These are phyloP conservation scores for Kalmusia sp. DNA, from an alignment of 2,329 filamentous ascomycete species.

Conservation along the genomic window DNA sequence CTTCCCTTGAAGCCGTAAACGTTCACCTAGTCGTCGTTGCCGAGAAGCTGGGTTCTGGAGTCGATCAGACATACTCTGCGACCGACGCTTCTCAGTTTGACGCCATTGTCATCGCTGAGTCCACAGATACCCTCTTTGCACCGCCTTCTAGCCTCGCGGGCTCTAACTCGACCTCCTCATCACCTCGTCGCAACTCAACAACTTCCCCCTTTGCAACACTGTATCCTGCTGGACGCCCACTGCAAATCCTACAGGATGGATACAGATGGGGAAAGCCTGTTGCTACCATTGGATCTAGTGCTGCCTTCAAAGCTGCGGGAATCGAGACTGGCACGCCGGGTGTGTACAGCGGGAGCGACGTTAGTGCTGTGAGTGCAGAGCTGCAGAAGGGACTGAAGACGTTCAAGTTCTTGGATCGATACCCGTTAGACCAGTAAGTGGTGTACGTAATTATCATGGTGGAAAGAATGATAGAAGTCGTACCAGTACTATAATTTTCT, in stretches of 20 bases:
- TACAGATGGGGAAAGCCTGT: conserved; percentile 76
- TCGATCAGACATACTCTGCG: conserved; percentile 70
- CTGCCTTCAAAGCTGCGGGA: conserved; percentile 52
- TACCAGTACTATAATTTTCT: too few relatives aligned
- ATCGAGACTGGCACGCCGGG: conserved; percentile 53
- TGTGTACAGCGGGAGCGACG: conserved; percentile 29
- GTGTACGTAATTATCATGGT: neutral
- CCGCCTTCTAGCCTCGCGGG: conserved; percentile 29
- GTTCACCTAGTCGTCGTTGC: conserved; percentile 67
- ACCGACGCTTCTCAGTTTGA: conserved; percentile 70
- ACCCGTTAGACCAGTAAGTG: conserved; percentile 60
- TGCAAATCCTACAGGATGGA: conserved; percentile 67
- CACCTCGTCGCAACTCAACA: conserved; percentile 25
- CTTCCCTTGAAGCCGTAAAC: conserved; percentile 57
- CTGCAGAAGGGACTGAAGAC: conserved; percentile 62
- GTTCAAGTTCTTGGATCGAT: conserved; percentile 72
- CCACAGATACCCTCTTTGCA: conserved; percentile 63
- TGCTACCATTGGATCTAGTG: conserved; percentile 61
- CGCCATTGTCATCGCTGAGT: conserved; percentile 66
- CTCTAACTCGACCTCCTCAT: conserved; percentile 34
- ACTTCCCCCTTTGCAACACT: conserved; percentile 55
- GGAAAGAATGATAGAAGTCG: too few relatives aligned
- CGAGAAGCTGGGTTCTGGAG: conserved; percentile 61
- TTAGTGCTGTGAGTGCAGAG: conserved; percentile 24
- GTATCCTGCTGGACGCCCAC: conserved; percentile 69